These are phyloP conservation scores for Paramecium sonneborni DNA, from an alignment of 73 alveolate species.

Conservation along the genomic window DNA sequence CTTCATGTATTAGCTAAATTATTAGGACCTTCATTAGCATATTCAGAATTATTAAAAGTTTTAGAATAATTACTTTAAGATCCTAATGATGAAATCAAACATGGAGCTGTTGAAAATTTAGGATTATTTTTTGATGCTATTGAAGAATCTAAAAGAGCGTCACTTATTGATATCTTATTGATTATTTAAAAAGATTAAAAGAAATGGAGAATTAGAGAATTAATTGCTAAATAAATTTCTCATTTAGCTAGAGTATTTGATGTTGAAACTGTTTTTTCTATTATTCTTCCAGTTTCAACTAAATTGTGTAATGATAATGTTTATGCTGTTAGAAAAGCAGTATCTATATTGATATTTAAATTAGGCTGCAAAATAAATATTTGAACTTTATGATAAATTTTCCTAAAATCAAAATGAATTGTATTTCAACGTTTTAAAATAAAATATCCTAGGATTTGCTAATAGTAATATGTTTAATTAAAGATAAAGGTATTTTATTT, in stretches of 20 bases:
- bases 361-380: slow-evolving; percentile 41
- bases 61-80: slow-evolving; percentile 64
- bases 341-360: not conserved
- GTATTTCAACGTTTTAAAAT: not conserved
- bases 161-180: slow-evolving; percentile 41
- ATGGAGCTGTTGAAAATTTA: slow-evolving; percentile 55
- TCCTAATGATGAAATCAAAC: slow-evolving; percentile 61
- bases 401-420: slow-evolving; percentile 10
- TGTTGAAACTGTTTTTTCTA: slow-evolving; percentile 55
- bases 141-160: slow-evolving; percentile 47
- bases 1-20: slow-evolving; percentile 77
- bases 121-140: slow-evolving; percentile 47
- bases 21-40: slow-evolving; percentile 68
- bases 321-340: slow-evolving; percentile 58
- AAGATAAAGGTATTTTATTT: slow-evolving; percentile 49
- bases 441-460: slow-evolving; percentile 50
- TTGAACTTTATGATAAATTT: slow-evolving; percentile 27
- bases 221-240: slow-evolving; percentile 59
- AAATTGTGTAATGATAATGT: slow-evolving; percentile 63
- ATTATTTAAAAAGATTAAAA: slow-evolving; percentile 49
- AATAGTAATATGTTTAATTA: slow-evolving; percentile 38
- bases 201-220: slow-evolving; percentile 68
- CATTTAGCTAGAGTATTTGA: slow-evolving; percentile 45
- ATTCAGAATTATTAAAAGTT: slow-evolving; percentile 61
- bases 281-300: slow-evolving; percentile 52